phyloP scores from a whole-genome alignment of 2,329 filamentous ascomycete genomes.

The Fusarium mundagurra region DNA sequence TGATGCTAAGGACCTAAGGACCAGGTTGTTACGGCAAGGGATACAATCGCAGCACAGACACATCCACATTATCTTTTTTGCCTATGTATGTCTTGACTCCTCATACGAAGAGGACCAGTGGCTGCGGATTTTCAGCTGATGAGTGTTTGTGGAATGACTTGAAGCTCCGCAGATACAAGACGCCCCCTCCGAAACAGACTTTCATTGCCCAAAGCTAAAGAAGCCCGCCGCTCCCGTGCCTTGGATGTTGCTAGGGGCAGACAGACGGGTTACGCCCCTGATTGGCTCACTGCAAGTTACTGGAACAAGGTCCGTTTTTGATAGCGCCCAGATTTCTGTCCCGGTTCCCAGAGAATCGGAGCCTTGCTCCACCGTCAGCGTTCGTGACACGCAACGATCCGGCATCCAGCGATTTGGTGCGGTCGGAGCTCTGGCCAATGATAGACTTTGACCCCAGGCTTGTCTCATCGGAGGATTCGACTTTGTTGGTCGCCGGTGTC shows the following conservation, averaged over 20 bases:
- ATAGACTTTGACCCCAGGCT: conserved; percentile 23
- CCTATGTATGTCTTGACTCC: conserved; percentile 6
- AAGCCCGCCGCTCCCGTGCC: conserved; percentile 42
- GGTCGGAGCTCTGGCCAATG: conserved; percentile 26
- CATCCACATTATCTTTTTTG: neutral
- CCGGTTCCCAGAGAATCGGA: conserved; percentile 48
- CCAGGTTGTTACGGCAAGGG: neutral
- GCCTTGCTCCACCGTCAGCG: conserved; percentile 43
- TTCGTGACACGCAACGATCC: conserved; percentile 44
- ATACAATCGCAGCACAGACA: neutral
- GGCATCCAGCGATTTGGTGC: conserved; percentile 36
- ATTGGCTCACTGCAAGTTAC: conserved; percentile 39
- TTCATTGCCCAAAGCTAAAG: conserved; percentile 35
- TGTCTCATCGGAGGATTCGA: conserved; percentile 24
- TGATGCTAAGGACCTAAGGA: neutral
- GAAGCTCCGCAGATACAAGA: conserved; percentile 28
- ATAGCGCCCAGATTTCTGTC: conserved; percentile 41
- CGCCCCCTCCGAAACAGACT: conserved; percentile 33
- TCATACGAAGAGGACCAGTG: conserved; percentile 22
- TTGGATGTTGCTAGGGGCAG: conserved; percentile 38
- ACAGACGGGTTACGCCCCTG: conserved; percentile 18
- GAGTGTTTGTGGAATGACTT: conserved; percentile 23
- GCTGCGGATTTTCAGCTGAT: conserved; percentile 35
- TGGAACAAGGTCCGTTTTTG: conserved; percentile 35
- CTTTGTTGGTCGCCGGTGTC: conserved; percentile 20